Percentiles rank a stretch among this genome's conserved stretches.
Evolutionary conservation across 495 filamentous ascomycete species (phyloP).

Genomic region (Aspergillus wentii): DNA sequence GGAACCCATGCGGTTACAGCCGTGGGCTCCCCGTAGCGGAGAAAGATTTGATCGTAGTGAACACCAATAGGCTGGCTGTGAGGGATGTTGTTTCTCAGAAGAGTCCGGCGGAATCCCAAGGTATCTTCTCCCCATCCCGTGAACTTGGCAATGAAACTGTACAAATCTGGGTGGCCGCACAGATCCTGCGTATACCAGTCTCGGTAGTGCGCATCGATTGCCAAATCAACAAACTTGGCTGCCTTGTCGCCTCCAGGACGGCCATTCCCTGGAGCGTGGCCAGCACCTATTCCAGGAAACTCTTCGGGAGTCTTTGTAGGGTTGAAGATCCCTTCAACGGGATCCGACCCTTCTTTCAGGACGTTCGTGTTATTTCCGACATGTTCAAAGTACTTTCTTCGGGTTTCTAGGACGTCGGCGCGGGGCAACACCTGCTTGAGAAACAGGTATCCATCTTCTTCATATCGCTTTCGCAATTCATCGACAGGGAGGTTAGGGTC

Average conservation of each 20-base stretch:
- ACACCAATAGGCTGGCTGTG: constrained; percentile 55
- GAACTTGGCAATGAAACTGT: constrained; percentile 47
- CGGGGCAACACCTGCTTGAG: constrained; percentile 55
- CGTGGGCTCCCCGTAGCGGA: constrained; percentile 53
- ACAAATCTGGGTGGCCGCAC: constrained; percentile 48
- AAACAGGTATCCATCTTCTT: constrained; percentile 58
- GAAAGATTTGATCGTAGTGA: constrained; percentile 64
- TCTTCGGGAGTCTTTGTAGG: constrained; percentile 34
- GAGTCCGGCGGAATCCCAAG: constrained; percentile 38
- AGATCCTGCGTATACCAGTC: constrained; percentile 55
- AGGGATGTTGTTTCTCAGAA: constrained; percentile 57
- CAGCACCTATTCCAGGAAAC: constrained; percentile 56
- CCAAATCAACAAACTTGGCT: constrained; percentile 47
- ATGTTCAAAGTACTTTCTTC: constrained; percentile 53
- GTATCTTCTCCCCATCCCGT: constrained; percentile 52
- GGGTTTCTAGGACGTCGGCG: constrained; percentile 49
- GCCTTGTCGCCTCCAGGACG: constrained; percentile 40
- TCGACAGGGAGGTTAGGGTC: constrained; percentile 30
- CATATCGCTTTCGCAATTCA: constrained; percentile 45
- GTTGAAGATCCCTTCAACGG: constrained; percentile 51
- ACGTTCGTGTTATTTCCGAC: constrained; percentile 51
- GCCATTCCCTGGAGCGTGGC: constrained; percentile 43
- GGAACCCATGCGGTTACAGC: constrained; percentile 62
- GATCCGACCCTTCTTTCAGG: constrained; percentile 38
- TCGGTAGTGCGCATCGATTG: constrained; percentile 51